Evolutionary conservation across 257 asterid species (phyloP).

Genomic region (Anisodus tanguticus): DNA sequence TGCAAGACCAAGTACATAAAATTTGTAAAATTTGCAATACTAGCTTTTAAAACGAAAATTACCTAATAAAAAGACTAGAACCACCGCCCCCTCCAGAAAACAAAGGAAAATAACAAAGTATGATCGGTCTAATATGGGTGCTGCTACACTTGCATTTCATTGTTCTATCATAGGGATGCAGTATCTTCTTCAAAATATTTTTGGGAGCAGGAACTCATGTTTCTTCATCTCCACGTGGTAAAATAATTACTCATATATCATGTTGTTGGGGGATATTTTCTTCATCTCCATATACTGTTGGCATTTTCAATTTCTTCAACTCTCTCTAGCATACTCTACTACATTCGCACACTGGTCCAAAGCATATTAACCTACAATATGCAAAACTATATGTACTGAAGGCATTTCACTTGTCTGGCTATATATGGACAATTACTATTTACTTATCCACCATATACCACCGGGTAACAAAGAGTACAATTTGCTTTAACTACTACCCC

Average conservation of each 20-base stretch:
- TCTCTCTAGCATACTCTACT: not conserved
- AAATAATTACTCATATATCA: not conserved
- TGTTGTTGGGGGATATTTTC: not conserved
- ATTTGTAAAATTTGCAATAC: not conserved
- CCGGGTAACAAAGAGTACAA: slow-evolving; percentile 37
- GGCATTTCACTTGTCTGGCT: no score
- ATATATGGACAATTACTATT: no score
- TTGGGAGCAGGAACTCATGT: not conserved
- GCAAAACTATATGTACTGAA: no score
- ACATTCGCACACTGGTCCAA: not conserved
- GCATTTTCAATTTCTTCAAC: not conserved
- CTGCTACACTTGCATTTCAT: not conserved
- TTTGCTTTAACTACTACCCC: slow-evolving; percentile 36
- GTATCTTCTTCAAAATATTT: not conserved
- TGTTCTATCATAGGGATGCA: not conserved
- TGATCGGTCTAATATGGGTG: not conserved
- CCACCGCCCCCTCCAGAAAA: not conserved
- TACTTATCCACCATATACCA: slow-evolving; percentile 33
- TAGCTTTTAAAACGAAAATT: not conserved
- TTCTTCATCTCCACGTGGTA: not conserved
- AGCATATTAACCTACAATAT: no score
- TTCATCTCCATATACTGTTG: no score
- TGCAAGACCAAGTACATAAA: not conserved
- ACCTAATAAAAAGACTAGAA: not conserved
- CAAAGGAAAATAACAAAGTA: no score